phyloP scores from a whole-genome alignment of 1,284 basidiomycete genomes.

The Leccinum subrobustum region DNA sequence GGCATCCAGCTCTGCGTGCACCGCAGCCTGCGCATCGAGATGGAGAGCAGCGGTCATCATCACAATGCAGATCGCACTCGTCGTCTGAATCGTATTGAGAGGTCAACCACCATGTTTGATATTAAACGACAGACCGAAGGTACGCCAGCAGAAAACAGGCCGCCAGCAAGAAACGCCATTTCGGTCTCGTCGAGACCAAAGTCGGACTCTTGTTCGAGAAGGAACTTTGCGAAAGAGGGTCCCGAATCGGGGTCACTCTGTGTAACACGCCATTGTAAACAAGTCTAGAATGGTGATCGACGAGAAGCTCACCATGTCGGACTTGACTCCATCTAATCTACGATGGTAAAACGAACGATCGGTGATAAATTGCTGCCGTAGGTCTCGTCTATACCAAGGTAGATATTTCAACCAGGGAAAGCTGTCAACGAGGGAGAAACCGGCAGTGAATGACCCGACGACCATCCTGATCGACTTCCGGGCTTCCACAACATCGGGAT shows the following conservation, averaged over 20 bases:
- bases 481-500: conserved; percentile 1
- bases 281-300: not conserved
- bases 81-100: not conserved
- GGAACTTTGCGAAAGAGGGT: conserved; percentile 10
- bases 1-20: conserved; percentile 12
- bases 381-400: conserved; percentile 10
- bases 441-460: not conserved
- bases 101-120: too few relatives aligned
- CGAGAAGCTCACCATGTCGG: conserved; percentile 8
- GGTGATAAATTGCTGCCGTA: conserved; percentile 1
- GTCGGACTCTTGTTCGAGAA: conserved; percentile 3
- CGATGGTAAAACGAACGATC: not conserved
- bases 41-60: conserved; percentile 3
- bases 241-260: conserved; percentile 6
- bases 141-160: conserved; percentile 2
- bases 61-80: not conserved
- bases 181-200: conserved; percentile 11
- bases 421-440: conserved; percentile 11
- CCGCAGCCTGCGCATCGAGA: conserved; percentile 6
- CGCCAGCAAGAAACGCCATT: conserved; percentile 12
- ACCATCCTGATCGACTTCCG: not conserved
- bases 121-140: conserved; percentile 1
- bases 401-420: conserved; percentile 9
- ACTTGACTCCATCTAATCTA: conserved; percentile 3
- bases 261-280: not conserved